These are phyloP conservation scores for Linnemannia exigua DNA, from an alignment of 192 early-diverging fungal genomes.

Conservation along the genomic window DNA sequence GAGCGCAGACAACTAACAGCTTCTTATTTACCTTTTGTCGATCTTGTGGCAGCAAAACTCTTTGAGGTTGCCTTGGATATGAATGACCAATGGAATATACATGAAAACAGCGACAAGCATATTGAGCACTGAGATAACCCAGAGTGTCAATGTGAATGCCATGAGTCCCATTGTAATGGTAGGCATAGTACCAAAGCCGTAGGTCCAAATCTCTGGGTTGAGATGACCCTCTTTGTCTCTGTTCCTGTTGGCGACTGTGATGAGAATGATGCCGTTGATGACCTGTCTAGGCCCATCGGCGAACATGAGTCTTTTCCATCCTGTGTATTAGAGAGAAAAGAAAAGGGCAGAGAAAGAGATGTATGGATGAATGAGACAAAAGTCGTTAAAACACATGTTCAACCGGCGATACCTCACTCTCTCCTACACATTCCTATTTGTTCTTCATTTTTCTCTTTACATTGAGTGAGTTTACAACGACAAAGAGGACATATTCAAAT, in stretches of 20 bases:
- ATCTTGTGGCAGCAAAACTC: slow-evolving; percentile 92
- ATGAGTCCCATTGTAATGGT: slow-evolving; percentile 54
- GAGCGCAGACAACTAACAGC: slow-evolving; percentile 69
- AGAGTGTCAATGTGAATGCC: slow-evolving; percentile 76
- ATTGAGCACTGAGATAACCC: slow-evolving; percentile 68
- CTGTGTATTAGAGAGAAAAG: slow-evolving; percentile 53
- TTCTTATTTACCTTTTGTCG: slow-evolving; percentile 82
- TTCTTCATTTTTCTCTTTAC: too few relatives aligned
- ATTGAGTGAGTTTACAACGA: too few relatives aligned
- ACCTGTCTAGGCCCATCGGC: slow-evolving; percentile 88
- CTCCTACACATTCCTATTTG: slow-evolving; percentile 5
- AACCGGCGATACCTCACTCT: not conserved
- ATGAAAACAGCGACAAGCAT: slow-evolving; percentile 74
- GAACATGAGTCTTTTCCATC: slow-evolving; percentile 89
- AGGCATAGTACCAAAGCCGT: not conserved
- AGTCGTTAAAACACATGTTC: not conserved
- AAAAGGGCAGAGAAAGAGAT: not conserved
- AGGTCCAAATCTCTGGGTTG: slow-evolving; percentile 12
- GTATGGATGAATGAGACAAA: not conserved
- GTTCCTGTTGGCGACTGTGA: slow-evolving; percentile 35
- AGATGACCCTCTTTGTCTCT: not conserved
- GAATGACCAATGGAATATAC: slow-evolving; percentile 83
- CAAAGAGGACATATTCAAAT: too few relatives aligned
- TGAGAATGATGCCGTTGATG: slow-evolving; percentile 70
- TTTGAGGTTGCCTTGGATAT: slow-evolving; percentile 88